Conservation (phyloP, 768 basidiomycete species). For the Strobilomyces dryophilus region DNA sequence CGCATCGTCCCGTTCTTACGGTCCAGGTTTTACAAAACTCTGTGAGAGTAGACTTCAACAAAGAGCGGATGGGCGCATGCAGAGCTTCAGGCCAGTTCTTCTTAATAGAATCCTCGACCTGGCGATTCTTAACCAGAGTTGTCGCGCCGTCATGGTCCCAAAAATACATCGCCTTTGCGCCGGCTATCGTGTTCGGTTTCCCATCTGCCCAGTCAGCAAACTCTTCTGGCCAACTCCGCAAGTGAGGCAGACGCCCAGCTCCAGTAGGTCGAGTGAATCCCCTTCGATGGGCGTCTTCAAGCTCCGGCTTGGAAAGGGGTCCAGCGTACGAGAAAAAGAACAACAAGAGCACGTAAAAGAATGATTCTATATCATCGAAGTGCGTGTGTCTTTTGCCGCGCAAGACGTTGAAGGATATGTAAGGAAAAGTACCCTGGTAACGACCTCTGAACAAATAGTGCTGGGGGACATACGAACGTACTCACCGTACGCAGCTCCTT, state of each 20-base stretch:
- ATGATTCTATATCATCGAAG: conserved; percentile 10
- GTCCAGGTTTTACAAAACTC: too few relatives aligned
- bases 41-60: too few relatives aligned
- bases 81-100: neutral
- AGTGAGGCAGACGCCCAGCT: conserved; percentile 3
- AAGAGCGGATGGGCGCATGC: neutral
- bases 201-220: neutral
- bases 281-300: neutral
- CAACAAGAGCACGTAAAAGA: conserved; percentile 2
- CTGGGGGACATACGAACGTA: too few relatives aligned
- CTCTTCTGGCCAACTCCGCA: conserved; percentile 4
- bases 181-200: neutral
- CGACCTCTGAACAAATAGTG: neutral
- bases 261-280: conserved; percentile 6
- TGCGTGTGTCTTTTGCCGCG: neutral
- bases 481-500: neutral
- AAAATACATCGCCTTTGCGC: neutral
- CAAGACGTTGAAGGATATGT: neutral
- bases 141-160: neutral
- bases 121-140: neutral
- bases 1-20: too few relatives aligned
- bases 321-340: conserved; percentile 3
- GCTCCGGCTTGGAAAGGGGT: neutral
- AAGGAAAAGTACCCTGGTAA: neutral
- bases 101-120: neutral